phyloP scores from a whole-genome alignment of 2,329 filamentous ascomycete genomes.

The Exophiala lecanii-corni region DNA sequence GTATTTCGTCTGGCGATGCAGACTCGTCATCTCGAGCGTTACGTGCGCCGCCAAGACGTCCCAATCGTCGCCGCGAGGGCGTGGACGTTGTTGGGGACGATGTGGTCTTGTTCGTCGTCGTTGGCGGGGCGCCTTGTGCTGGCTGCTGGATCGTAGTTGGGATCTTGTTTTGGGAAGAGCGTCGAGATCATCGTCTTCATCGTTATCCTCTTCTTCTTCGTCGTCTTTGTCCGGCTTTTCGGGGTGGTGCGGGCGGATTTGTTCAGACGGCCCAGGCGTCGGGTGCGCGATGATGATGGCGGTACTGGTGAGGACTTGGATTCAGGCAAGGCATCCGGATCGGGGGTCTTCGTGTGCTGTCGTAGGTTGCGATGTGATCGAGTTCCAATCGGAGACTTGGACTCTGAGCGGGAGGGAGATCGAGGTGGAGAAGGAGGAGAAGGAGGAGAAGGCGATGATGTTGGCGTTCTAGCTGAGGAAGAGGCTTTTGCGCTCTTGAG shows the following conservation, averaged over 20 bases:
- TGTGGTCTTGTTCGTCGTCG: no score
- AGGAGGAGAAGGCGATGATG: not conserved
- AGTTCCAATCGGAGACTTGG: constrained; percentile 5
- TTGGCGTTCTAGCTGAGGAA: no score
- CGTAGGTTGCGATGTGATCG: no score
- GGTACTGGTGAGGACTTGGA: constrained; percentile 13
- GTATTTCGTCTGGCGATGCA: constrained; percentile 1
- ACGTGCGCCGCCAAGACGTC: constrained; percentile 39
- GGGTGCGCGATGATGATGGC: not conserved
- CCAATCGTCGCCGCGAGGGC: constrained; percentile 30
- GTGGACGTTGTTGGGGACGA: no score
- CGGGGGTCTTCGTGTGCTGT: no score
- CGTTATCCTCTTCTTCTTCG: constrained; percentile 13
- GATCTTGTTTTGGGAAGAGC: constrained; percentile 18
- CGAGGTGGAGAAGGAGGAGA: no score
- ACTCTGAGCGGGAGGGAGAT: no score
- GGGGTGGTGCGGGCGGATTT: not conserved
- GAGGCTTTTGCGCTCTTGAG: constrained; percentile 10
- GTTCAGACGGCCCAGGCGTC: not conserved
- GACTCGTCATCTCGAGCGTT: constrained; percentile 24
- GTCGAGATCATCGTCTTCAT: constrained; percentile 11
- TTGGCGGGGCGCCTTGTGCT: no score
- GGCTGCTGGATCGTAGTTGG: no score
- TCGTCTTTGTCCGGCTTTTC: not conserved
- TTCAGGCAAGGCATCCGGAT: constrained; percentile 15